Evolutionary conservation across 2,329 filamentous ascomycete species (phyloP), one percentile per base, ranked within the genome.

Genomic region (Aspergillus ochraceus): DNA sequence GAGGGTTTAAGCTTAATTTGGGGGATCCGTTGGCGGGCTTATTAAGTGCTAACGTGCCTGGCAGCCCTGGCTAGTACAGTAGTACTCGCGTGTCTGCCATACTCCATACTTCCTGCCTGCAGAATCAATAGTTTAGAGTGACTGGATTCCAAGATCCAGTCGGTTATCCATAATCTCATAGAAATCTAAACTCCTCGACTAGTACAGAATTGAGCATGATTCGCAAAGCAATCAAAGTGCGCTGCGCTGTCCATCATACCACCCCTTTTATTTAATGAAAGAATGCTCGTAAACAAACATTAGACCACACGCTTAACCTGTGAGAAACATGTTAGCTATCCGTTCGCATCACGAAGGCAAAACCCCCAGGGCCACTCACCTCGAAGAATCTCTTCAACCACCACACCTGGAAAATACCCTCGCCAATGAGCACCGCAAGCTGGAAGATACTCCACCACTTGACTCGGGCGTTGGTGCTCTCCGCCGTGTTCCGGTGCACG

Each of bases 361-460:
- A 29, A 14, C 11, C 5, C 51, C 30, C 14, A 14, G 39, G 2
- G 60, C 62, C 68, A 66, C 78, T 64, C 74, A 88, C 87, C 88
- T 97, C 93, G 74, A 97, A 97, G 85, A 99, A 99, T 74, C 95
- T 87, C 82, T 96, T 95, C 76, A 99, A 80, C 93, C 95, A 99
- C 94, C 95, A 99, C 66, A 99, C 94, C 82, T 99, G 95, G 84
- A 99, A 99, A 67, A 97, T 82, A 62, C 92, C 95, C 82, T 98
- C 92, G 71, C 90, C 92, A 66, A 96, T 84, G 64, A 99, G 86
- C 54, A 98, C 88, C 58, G 87, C 85, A 66, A 99, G 87, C 79
- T 99, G 93, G 79, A 98, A 98, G 70, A 98, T 86, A 78, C 95
- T 97, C 95, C 95, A 99, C 95, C 95, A 99, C 84, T 99, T 99